phyloP scores from a whole-genome alignment of 768 basidiomycete genomes.

The Lepiota brunneoincarnata region DNA sequence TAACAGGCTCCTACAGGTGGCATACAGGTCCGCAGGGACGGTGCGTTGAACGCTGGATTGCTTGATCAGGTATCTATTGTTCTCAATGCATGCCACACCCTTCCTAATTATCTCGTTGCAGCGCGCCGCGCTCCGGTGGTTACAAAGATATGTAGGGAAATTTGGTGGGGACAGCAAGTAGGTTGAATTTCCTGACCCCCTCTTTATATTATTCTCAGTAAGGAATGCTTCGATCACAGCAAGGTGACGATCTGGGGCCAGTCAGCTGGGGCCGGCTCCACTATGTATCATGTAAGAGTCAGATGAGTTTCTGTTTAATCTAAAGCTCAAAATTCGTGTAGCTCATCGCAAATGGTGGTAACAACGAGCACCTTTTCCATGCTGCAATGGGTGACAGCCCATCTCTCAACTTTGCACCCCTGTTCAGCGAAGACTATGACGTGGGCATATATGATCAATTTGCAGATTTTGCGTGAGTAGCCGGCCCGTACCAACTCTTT shows the following conservation, averaged over 20 bases:
- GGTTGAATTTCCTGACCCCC: not conserved
- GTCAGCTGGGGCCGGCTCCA: slow-evolving; percentile 41
- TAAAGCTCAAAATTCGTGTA: slow-evolving; percentile 6
- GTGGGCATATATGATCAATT: slow-evolving; percentile 34
- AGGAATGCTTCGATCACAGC: slow-evolving; percentile 15
- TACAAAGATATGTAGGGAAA: slow-evolving; percentile 32
- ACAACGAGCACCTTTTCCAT: slow-evolving; percentile 34
- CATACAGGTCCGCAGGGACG: slow-evolving; percentile 26
- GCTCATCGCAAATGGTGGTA: slow-evolving; percentile 37
- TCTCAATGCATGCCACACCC: not conserved
- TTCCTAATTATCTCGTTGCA: slow-evolving; percentile 2
- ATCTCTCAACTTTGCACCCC: slow-evolving; percentile 33
- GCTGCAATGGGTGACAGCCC: slow-evolving; percentile 46
- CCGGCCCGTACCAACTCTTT: not conserved
- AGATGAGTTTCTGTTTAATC: not conserved
- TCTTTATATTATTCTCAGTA: not conserved
- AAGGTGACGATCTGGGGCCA: slow-evolving; percentile 42
- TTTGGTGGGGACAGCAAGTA: slow-evolving; percentile 38
- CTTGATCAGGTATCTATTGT: slow-evolving; percentile 32
- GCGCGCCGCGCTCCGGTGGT: slow-evolving; percentile 36
- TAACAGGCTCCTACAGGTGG: slow-evolving; percentile 24
- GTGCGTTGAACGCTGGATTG: slow-evolving; percentile 36
- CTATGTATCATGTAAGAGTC: slow-evolving; percentile 34
- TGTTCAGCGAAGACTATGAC: slow-evolving; percentile 30
- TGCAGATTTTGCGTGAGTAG: slow-evolving; percentile 31